These are phyloP conservation scores for Exophiala bonariae DNA, from an alignment of 2,329 filamentous ascomycete species.

Conservation along the genomic window DNA sequence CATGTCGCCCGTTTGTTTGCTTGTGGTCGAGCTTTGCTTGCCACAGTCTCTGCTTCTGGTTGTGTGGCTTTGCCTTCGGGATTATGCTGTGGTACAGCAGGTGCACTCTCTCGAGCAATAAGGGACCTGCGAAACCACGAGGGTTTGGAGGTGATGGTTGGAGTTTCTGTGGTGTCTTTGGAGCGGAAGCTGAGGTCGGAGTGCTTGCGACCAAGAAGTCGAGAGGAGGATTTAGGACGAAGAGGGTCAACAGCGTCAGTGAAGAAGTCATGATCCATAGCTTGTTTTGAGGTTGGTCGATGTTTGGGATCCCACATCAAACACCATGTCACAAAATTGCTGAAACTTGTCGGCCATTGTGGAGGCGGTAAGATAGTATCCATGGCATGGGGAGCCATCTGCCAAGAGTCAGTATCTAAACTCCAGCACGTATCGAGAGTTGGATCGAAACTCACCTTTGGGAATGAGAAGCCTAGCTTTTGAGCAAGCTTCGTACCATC, in stretches of 20 bases:
- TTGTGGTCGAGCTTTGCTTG: conserved; percentile 56
- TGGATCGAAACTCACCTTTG: conserved; percentile 57
- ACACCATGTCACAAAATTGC: conserved; percentile 96
- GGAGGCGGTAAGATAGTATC: conserved; percentile 88
- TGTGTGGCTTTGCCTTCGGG: conserved; percentile 41
- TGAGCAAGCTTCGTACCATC: conserved; percentile 89
- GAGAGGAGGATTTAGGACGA: conserved; percentile 85
- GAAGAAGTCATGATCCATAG: conserved; percentile 95
- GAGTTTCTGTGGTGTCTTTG: conserved; percentile 62
- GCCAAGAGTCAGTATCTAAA: conserved; percentile 15
- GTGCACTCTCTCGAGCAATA: conserved; percentile 73
- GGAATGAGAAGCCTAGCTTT: conserved; percentile 97
- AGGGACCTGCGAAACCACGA: conserved; percentile 98
- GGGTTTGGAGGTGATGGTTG: conserved; percentile 72
- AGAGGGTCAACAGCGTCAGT: conserved; percentile 87
- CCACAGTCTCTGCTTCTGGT: conserved; percentile 42
- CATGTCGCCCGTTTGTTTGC: conserved; percentile 86
- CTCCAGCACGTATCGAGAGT: neutral
- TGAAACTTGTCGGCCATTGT: conserved; percentile 86
- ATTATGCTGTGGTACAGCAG: conserved; percentile 52
- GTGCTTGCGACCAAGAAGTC: conserved; percentile 83
- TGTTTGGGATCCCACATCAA: conserved; percentile 97
- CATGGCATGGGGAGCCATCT: conserved; percentile 97
- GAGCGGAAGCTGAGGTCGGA: conserved; percentile 73
- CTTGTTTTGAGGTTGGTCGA: conserved; percentile 87